Evolutionary conservation across 306 rosid species (phyloP).

Genomic region (Corylus avellana): DNA sequence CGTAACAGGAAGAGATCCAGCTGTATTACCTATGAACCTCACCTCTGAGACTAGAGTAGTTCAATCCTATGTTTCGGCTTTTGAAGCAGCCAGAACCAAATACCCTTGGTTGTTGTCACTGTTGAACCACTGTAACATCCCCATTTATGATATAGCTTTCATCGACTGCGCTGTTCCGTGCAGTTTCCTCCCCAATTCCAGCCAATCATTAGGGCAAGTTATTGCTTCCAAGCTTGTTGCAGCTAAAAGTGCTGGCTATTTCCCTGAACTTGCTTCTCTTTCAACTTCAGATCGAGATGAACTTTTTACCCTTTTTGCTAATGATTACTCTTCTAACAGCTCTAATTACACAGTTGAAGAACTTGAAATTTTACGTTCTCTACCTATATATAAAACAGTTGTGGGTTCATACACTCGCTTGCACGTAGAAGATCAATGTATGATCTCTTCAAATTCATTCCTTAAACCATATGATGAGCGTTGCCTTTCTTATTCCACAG

Average conservation of each 20-base stretch:
- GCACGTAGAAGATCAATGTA: slow-evolving; percentile 70
- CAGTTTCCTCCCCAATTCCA: slow-evolving; percentile 63
- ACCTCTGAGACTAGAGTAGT: slow-evolving; percentile 48
- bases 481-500: slow-evolving; percentile 73
- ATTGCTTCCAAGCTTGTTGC: slow-evolving; percentile 91
- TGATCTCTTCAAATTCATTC: slow-evolving; percentile 81
- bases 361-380: slow-evolving; percentile 71
- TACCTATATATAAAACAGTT: slow-evolving; percentile 90
- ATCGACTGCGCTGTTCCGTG: slow-evolving; percentile 71
- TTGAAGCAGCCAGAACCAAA: slow-evolving; percentile 53
- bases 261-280: slow-evolving; percentile 64
- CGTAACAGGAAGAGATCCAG: slow-evolving; percentile 37
- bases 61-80: slow-evolving; percentile 60
- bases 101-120: slow-evolving; percentile 84
- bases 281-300: slow-evolving; percentile 68
- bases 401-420: slow-evolving; percentile 79
- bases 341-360: slow-evolving; percentile 63
- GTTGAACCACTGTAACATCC: slow-evolving; percentile 88
- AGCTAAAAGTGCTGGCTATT: slow-evolving; percentile 83
- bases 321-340: slow-evolving; percentile 53
- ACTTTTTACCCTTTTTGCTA: slow-evolving; percentile 76
- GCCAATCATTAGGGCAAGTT: slow-evolving; percentile 69
- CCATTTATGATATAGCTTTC: slow-evolving; percentile 74
- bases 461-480: slow-evolving; percentile 75
- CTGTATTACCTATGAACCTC: slow-evolving; percentile 30